Evolutionary conservation across 225 moss, liverwort and hornwort species (phyloP).

Genomic region (Rhytidiadelphus loreus): DNA sequence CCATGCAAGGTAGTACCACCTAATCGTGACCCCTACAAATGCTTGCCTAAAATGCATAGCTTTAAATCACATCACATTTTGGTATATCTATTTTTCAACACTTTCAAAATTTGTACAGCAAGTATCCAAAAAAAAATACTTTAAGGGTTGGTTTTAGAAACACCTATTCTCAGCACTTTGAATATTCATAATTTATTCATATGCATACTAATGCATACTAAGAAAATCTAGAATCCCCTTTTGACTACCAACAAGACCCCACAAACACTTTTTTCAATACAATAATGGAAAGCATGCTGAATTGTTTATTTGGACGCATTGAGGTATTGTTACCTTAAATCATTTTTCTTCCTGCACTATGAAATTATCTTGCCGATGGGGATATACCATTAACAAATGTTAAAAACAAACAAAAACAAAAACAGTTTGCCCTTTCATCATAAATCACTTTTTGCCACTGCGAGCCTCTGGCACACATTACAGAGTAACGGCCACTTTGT

Average conservation of each 20-base stretch:
- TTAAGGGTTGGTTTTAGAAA: too few relatives aligned
- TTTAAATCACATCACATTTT: too few relatives aligned
- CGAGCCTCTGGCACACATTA: not conserved
- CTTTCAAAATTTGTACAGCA: not conserved
- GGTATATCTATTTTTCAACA: too few relatives aligned
- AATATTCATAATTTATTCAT: not conserved
- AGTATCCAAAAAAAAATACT: not conserved
- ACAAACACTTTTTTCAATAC: not conserved
- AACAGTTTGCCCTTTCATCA: not conserved
- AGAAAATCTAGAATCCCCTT: not conserved
- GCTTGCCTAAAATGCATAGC: not conserved
- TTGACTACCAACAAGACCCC: not conserved
- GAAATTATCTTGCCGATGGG: not conserved
- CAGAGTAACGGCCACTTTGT: not conserved
- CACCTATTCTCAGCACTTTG: not conserved
- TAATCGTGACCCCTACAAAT: not conserved
- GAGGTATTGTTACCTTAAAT: not conserved
- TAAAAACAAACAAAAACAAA: too few relatives aligned
- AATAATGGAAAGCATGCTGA: not conserved
- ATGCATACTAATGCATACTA: not conserved
- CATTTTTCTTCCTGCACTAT: not conserved
- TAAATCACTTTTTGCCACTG: not conserved
- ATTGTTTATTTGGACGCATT: not conserved
- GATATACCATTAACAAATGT: not conserved
- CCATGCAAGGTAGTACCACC: too few relatives aligned